Percentiles rank a stretch among this genome's conserved stretches.
Evolutionary conservation across 1,284 basidiomycete genomes (phyloP).

Genomic region (Trametes hirsuta): DNA sequence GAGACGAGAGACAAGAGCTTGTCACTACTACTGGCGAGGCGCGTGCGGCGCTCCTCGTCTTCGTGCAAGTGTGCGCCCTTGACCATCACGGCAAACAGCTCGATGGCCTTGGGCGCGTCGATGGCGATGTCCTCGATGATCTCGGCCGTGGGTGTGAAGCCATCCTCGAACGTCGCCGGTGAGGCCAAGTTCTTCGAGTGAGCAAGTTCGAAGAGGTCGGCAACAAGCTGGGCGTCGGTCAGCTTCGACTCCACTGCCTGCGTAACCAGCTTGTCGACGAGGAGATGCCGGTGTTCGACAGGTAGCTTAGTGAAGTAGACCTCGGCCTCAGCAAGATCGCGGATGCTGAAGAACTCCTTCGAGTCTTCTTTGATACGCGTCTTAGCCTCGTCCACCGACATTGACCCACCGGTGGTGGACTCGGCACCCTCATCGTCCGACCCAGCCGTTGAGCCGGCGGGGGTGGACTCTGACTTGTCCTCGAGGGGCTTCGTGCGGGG

Average conservation of each 20-base stretch:
- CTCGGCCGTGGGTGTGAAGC: constrained; percentile 70
- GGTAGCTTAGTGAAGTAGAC: constrained; percentile 80
- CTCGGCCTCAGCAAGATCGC: constrained; percentile 86
- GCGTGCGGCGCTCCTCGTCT: constrained; percentile 58
- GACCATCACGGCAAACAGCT: constrained; percentile 75
- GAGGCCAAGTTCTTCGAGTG: constrained; percentile 59
- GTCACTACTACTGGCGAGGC: constrained; percentile 59
- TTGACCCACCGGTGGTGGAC: constrained; percentile 39
- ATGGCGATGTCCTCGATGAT: constrained; percentile 86
- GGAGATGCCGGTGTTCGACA: constrained; percentile 58
- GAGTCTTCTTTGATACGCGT: constrained; percentile 82
- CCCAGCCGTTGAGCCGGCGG: constrained; percentile 53
- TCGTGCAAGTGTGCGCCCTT: constrained; percentile 66
- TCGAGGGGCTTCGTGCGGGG: constrained; percentile 60
- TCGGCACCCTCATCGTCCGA: constrained; percentile 58
- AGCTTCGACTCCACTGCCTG: constrained; percentile 81
- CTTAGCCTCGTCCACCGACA: constrained; percentile 75
- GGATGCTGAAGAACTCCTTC: constrained; percentile 77
- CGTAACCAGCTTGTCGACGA: constrained; percentile 78
- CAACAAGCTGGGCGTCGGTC: constrained; percentile 81
- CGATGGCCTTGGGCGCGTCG: constrained; percentile 87
- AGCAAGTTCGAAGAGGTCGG: constrained; percentile 64
- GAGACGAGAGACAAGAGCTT: constrained; percentile 59
- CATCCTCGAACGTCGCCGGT: constrained; percentile 60
- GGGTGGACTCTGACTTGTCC: constrained; percentile 47